Evolutionary conservation across 176 grass and related monocot species (phyloP).

Genomic region (Oryza nivara): DNA sequence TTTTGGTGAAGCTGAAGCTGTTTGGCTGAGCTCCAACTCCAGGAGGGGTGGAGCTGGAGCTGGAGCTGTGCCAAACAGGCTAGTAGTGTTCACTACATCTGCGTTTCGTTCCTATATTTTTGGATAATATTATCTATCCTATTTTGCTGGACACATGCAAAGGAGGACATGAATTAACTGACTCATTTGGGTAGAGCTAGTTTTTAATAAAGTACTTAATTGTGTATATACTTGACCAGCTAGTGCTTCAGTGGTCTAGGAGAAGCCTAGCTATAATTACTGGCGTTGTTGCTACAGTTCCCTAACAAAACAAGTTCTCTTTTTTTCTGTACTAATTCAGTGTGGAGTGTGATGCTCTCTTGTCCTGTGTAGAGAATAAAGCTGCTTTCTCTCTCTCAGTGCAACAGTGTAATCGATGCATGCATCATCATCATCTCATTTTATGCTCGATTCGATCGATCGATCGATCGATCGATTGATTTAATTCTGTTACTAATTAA

Average conservation of each 20-base stretch:
- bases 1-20: too few species aligned
- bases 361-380: slow-evolving; percentile 25
- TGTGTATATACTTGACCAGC: too few species aligned
- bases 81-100: too few species aligned
- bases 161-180: not conserved
- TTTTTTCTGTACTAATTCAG: not conserved
- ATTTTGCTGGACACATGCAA: not conserved
- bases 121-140: not conserved
- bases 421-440: slow-evolving; percentile 32
- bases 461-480: too few species aligned
- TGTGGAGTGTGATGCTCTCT: not conserved
- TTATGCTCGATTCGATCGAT: slow-evolving; percentile 38
- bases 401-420: slow-evolving; percentile 28
- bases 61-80: too few species aligned
- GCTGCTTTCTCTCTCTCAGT: slow-evolving; percentile 5
- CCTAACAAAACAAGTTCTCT: slow-evolving; percentile 12
- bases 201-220: not conserved
- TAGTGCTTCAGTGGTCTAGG: not conserved
- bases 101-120: not conserved
- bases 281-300: slow-evolving; percentile 12
- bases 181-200: not conserved
- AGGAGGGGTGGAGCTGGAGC: too few species aligned
- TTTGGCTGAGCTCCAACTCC: too few species aligned
- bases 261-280: not conserved
- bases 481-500: not conserved